Evolutionary conservation across 257 asterid species (phyloP), one percentile per base, ranked within the genome.

Genomic region (Ocimum tenuiflorum): DNA sequence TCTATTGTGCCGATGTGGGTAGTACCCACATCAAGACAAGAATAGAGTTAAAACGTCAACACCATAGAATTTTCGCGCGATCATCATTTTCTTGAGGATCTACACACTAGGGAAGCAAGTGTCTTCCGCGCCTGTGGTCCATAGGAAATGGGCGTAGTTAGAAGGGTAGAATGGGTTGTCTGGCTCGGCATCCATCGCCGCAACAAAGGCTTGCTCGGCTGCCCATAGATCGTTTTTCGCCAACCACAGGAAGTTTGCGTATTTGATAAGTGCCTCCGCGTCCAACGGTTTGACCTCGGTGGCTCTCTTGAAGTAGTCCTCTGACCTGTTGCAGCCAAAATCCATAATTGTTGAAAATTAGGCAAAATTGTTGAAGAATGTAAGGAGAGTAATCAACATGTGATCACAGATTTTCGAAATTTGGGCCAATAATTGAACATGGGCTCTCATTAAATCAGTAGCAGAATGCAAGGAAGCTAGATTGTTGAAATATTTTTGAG

Each of bases 51-150:
- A n/a, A n/a, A n/a, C n/a, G n/a, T n/a, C n/a, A n/a, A n/a, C n/a
- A n/a, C n/a, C n/a, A n/a, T n/a, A n/a, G n/a, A n/a, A 3, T 27
- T 53, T 31, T 49, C 20, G 10, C 29, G 4, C 12, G 50, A 42
- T 49, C 23, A 23, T 3, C 22, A 38, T 14, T 24, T 66, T 50
- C 33, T 14, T 19, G 19, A 14, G 4, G 1, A 15, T 10, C 71
- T 67, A 82, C 35, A 23, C 35, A 45, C 82, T 80, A n/a, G n/a
- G 95, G 69, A 73, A 90, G 78, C 97, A 94, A n/a, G 99, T 94
- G 57, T 90, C 99, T 65, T 94, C 99, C 0, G 91, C 99, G 12
- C 99, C 99, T 2, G 97, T 94, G 73, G 69, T 94, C 96, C 96
- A 94, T 12, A 94, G 70, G 66, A 94, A 94, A 81, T 90, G 81